phyloP scores from a whole-genome alignment of 2,329 filamentous ascomycete genomes.

The Chaetomium globosum region DNA sequence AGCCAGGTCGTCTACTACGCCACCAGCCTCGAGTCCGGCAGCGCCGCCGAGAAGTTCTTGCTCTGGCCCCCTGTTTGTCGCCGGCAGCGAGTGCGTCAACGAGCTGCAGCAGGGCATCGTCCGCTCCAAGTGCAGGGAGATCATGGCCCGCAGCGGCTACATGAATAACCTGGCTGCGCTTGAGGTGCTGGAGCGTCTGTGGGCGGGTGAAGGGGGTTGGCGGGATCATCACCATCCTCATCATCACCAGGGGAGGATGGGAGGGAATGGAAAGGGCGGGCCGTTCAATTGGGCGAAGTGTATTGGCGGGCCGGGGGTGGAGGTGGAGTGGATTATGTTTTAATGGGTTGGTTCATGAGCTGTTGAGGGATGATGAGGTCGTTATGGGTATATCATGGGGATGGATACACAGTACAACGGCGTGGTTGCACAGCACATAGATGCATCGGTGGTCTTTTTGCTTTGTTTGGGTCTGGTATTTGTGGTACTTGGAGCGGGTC shows the following conservation, averaged over 20 bases:
- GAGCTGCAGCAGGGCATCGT: slow-evolving; percentile 78
- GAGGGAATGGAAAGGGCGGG: slow-evolving; percentile 41
- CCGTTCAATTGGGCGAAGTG: slow-evolving; percentile 62
- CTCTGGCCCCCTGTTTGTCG: slow-evolving; percentile 93
- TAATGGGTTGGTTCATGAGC: slow-evolving; percentile 41
- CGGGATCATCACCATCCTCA: slow-evolving; percentile 31
- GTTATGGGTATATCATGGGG: neutral
- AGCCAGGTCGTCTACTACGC: slow-evolving; percentile 82
- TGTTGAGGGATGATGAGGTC: too few species aligned
- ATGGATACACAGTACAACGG: neutral
- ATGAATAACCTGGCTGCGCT: slow-evolving; percentile 89
- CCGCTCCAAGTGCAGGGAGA: slow-evolving; percentile 77
- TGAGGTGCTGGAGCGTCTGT: slow-evolving; percentile 82
- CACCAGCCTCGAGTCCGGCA: slow-evolving; percentile 71
- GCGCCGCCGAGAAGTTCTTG: slow-evolving; percentile 80
- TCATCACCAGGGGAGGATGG: slow-evolving; percentile 38
- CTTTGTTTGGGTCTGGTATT: slow-evolving; percentile 2
- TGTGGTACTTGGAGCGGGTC: slow-evolving; percentile 5
- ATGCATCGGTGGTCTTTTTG: neutral
- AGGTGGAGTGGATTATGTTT: slow-evolving; percentile 70
- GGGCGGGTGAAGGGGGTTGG: slow-evolving; percentile 59
- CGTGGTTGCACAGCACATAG: neutral
- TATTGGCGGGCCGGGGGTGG: slow-evolving; percentile 58
- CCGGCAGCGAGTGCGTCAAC: slow-evolving; percentile 85
- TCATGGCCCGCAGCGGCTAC: slow-evolving; percentile 86